These are phyloP conservation scores for Zygoascus tannicola DNA, from an alignment of 805 yeast species.

Conservation along the genomic window DNA sequence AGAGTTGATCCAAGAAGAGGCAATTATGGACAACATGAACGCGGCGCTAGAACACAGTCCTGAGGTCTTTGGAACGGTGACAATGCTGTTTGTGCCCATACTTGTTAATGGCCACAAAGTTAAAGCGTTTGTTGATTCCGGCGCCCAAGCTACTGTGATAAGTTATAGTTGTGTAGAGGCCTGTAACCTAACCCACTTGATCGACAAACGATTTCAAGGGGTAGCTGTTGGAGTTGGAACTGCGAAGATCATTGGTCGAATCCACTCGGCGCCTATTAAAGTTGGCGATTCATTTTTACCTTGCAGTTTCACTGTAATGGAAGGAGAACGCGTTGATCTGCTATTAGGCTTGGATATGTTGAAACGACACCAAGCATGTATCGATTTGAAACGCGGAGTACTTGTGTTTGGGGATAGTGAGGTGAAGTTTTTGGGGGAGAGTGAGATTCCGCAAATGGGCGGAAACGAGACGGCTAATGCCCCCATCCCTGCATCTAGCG, in stretches of 20 bases:
- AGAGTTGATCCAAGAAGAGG: slow-evolving; percentile 60
- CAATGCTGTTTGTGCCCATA: slow-evolving; percentile 73
- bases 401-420: slow-evolving; percentile 65
- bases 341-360: slow-evolving; percentile 86
- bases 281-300: slow-evolving; percentile 59
- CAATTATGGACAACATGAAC: slow-evolving; percentile 69
- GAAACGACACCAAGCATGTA: slow-evolving; percentile 72
- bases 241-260: slow-evolving; percentile 66
- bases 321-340: slow-evolving; percentile 46
- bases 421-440: slow-evolving; percentile 62
- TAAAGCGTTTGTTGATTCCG: slow-evolving; percentile 93
- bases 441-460: slow-evolving; percentile 39
- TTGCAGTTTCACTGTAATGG: slow-evolving; percentile 63
- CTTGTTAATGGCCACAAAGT: slow-evolving; percentile 72
- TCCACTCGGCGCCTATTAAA: slow-evolving; percentile 80
- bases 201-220: slow-evolving; percentile 74
- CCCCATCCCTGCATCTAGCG: background rate
- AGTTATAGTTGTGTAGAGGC: slow-evolving; percentile 67
- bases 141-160: slow-evolving; percentile 84
- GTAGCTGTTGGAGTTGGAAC: slow-evolving; percentile 88
- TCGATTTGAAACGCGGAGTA: slow-evolving; percentile 60
- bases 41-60: slow-evolving; percentile 83
- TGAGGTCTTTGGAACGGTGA: slow-evolving; percentile 73
- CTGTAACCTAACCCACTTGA: slow-evolving; percentile 58
- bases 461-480: background rate